Base-by-base conservation (phyloP, 352 stramenopile species). In the Phytophthora cryptogea region DNA sequence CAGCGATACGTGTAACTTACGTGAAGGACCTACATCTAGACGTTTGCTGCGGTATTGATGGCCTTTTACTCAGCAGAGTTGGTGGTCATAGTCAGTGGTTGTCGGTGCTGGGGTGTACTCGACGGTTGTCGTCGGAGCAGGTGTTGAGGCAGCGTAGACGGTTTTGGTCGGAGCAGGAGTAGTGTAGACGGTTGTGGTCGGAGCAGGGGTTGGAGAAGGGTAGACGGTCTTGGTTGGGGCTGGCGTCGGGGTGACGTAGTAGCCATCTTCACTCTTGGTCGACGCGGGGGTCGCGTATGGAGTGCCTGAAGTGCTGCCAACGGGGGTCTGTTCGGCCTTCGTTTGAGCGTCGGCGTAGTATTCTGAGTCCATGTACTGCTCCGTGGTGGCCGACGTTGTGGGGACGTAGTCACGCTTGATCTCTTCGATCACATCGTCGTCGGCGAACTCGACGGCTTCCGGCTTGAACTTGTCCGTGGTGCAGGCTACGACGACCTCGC, bases 401-500 rank as follows among this genome's bases (percentile, higher is more conserved):
- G 59, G 42, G 39, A 62, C 53, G 52, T 73, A 74, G 31, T 78
- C 66, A 0, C 40, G 51, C 32, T 68, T 75, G 39, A 75, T 59
- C 43, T 70, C 51, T 30, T 59, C 47, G 27, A 68, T 53, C 39
- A 78, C 69, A 9, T 67, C 42, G 14, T 63, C 58, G 13, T 59
- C 58, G 28, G 57, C 68, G 50, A 80, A 82, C 31, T 68, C 52
- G n/a, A 70, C 49, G 3, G 42, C 39, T 30, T 66, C 47, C 2
- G 72, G 52, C 42, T 68, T 75, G 66, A 86, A 84, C 13, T 71
- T 63, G 33, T 59, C 42, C 3, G 68, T 59, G n/a, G 35, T 66
- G 10, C 62, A 68, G 3, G 72, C 72, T 26, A 84, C 70, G 23
- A 64, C 67, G 32, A 78, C 46, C 26, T 74, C 59, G 35, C 75